Base-by-base conservation (phyloP, 371 early-diverging fungal species). In the Homolaphlyctis polyrhiza region DNA sequence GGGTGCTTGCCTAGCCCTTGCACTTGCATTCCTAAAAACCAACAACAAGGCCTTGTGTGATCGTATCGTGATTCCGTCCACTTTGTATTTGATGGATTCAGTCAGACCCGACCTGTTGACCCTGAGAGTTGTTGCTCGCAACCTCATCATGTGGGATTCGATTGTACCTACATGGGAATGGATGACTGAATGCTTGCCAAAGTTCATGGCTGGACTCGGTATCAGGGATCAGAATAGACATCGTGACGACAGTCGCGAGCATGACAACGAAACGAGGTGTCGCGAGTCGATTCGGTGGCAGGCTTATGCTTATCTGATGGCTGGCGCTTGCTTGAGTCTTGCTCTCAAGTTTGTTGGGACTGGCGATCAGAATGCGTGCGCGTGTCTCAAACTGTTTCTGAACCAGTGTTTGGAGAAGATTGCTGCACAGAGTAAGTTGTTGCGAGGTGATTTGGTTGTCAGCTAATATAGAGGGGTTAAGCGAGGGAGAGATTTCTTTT, bases 261-360 rank as follows among this genome's bases (percentile, higher is more conserved):
- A n/a, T n/a, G n/a, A n/a, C n/a, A n/a, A n/a, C n/a, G n/a, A n/a
- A n/a, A n/a, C n/a, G n/a, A n/a, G n/a, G n/a, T n/a, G n/a, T n/a
- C n/a, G n/a, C n/a, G n/a, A n/a, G n/a, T n/a, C n/a, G n/a, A n/a
- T n/a, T n/a, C n/a, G n/a, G n/a, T n/a, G n/a, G n/a, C 91, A 90
- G 62, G 86, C 87, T 1, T 77, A 75, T 57, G 87, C 79, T 65
- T 76, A 81, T 54, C 87, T 90, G 27, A 63, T 87, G 14, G 80
- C 89, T n/a, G 96, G 94, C 0, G 82, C 89, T 0, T 91, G 91
- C 66, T 82, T 93, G 58, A 80, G 84, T 11, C 73, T 96, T 1
- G 92, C 88, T 0, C 74, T 96, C 16, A 87, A 87, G 34, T 91
- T 75, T 68, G 94, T 93, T 1, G 96, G 96, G 0, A 81, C 94